These are phyloP conservation scores for Pisolithus sp. DNA, from an alignment of 768 basidiomycete species.

Conservation along the genomic window DNA sequence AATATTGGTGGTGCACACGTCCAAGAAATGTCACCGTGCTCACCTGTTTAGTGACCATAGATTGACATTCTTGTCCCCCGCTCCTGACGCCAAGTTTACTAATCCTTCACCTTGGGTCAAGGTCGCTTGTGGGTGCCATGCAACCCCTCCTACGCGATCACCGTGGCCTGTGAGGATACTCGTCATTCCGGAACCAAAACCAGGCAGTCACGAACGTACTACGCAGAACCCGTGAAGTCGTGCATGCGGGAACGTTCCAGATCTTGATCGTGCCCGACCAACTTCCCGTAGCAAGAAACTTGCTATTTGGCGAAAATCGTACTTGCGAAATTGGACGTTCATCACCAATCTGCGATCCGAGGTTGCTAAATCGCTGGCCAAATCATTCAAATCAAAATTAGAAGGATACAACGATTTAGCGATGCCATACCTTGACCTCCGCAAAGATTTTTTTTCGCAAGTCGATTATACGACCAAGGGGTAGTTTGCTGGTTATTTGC, in stretches of 20 bases:
- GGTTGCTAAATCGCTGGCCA: conserved; percentile 74
- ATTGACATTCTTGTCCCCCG: conserved; percentile 78
- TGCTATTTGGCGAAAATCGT: conserved; percentile 88
- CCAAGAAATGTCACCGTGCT: conserved; percentile 9
- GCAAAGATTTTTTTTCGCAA: conserved; percentile 85
- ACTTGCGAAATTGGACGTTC: conserved; percentile 92
- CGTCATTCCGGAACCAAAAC: conserved; percentile 1
- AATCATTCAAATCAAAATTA: neutral
- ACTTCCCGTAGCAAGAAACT: conserved; percentile 84
- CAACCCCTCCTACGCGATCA: conserved; percentile 91
- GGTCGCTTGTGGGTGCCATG: conserved; percentile 96
- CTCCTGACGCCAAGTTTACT: conserved; percentile 88
- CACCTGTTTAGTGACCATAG: conserved; percentile 88
- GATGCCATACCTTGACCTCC: conserved; percentile 74
- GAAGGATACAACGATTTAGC: neutral
- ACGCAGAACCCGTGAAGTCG: conserved; percentile 65
- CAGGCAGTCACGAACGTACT: conserved; percentile 38
- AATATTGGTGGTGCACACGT: conserved; percentile 2
- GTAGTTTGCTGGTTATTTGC: conserved; percentile 81
- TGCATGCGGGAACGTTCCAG: conserved; percentile 93
- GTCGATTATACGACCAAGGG: conserved; percentile 85
- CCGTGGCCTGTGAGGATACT: conserved; percentile 55
- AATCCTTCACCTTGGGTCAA: conserved; percentile 52
- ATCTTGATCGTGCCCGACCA: conserved; percentile 95
- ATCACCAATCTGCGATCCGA: conserved; percentile 97